Percentiles rank a stretch among this genome's conserved stretches.
Conservation (phyloP, 2,329 filamentous ascomycete species). For the Fusarium metavorans region DNA sequence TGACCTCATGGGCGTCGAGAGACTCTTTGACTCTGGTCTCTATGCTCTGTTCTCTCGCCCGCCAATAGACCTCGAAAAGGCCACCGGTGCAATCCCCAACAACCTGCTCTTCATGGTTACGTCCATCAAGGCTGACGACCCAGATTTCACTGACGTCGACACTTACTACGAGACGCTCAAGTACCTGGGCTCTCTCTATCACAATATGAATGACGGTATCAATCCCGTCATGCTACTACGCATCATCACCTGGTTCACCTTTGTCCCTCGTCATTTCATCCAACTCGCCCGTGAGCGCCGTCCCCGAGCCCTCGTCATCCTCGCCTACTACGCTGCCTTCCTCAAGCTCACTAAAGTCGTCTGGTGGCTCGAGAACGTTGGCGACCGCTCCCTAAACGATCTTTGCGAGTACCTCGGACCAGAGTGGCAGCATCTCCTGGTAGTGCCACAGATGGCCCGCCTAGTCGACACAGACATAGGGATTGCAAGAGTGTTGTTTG, state of each 20-base stretch:
- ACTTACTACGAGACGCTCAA: constrained; percentile 61
- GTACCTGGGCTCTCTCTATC: constrained; percentile 65
- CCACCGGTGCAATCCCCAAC: constrained; percentile 57
- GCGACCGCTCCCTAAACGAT: constrained; percentile 58
- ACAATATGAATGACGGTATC: constrained; percentile 59
- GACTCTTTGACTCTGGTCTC: constrained; percentile 56
- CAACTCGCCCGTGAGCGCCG: constrained; percentile 55
- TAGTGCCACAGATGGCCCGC: constrained; percentile 56
- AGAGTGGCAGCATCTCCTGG: constrained; percentile 56
- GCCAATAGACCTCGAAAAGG: constrained; percentile 58
- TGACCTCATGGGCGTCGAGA: constrained; percentile 46
- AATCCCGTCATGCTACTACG: constrained; percentile 60
- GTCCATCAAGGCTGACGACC: constrained; percentile 56
- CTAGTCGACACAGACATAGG: constrained; percentile 48
- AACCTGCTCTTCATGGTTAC: constrained; percentile 63
- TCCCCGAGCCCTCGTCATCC: constrained; percentile 62
- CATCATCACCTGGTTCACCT: constrained; percentile 66
- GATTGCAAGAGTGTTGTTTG: constrained; percentile 57
- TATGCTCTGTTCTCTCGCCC: constrained; percentile 63
- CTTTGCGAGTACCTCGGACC: constrained; percentile 55
- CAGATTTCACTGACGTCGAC: constrained; percentile 53
- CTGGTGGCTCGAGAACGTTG: constrained; percentile 66
- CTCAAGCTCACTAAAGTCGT: constrained; percentile 55
- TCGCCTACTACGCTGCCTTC: constrained; percentile 66
- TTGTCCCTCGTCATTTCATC: constrained; percentile 59